Base-by-base conservation (phyloP, 1,284 basidiomycete genomes). In the Ustilago hordei region DNA sequence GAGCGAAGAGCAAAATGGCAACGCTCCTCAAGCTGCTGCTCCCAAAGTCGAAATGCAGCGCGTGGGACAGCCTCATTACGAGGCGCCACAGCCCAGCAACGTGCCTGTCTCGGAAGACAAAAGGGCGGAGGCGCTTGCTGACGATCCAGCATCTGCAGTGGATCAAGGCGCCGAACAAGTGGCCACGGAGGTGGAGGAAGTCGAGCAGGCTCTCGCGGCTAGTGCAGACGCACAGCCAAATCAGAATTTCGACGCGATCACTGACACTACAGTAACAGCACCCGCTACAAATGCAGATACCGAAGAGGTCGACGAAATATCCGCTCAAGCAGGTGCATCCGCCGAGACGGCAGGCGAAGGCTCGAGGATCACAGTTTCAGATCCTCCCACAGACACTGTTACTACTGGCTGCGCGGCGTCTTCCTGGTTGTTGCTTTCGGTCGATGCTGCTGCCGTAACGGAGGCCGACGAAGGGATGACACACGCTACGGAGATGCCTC, bases 121-220 rank as follows among this genome's bases (percentile, higher is more conserved):
- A 12, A 12, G 13, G 11, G 36, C 8, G 23, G 17, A 54, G 5
- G 19, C 31, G 23, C 15, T 19, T 36, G 34, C 7, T 17, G 12
- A 32, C 48, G 6, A 13, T 7, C 8, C 31, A 9, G 48, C 28
- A 17, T 32, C 52, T 35, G 34, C 17, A 34, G 52, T 9, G 15
- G 34, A 36, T 54, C 34, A 35, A 54, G 52, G 1, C 8, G 38
- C 58, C 15, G 45, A 43, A 13, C 47, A 31, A 36, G 54, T 56
- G 4, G 64, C 59, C 15, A 52, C 38, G 28, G 54, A 54, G 3
- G 47, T 61, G 17, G 45, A 56, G 19, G 54, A 47, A 7, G 54
- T 55, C 7, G 59, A 67, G 15, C 53, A 57, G 52, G 54, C 54
- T 31, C 59, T 56, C 19, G 38, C 59, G 8, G 47, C 5, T 13